Conservation (phyloP, 2,329 filamentous ascomycete species). For the Spiromastix sp. region DNA sequence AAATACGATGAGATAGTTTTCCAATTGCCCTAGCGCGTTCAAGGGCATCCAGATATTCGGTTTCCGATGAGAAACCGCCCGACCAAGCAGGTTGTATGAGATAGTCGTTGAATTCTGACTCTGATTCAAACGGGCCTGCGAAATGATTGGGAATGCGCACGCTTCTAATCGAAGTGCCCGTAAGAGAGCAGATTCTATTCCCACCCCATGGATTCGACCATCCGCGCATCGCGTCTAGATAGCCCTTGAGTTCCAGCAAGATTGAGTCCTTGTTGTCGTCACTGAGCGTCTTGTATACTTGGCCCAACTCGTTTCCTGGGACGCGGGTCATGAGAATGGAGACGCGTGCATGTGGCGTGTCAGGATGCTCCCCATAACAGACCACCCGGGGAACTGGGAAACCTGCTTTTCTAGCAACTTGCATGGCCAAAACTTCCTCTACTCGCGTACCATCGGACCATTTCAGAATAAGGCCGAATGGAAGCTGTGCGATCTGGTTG, state of each 20-base stretch:
- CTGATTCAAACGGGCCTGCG: slow-evolving; percentile 20
- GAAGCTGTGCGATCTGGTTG: slow-evolving; percentile 25
- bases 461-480: slow-evolving; percentile 29
- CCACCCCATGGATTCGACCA: slow-evolving; percentile 21
- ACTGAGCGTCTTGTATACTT: slow-evolving; percentile 20
- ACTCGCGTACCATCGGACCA: slow-evolving; percentile 27
- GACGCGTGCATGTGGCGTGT: slow-evolving; percentile 20
- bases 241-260: slow-evolving; percentile 27
- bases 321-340: slow-evolving; percentile 31
- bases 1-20: background rate
- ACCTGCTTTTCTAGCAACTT: slow-evolving; percentile 21
- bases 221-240: slow-evolving; percentile 24
- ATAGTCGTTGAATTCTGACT: slow-evolving; percentile 20
- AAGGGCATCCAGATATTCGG: slow-evolving; percentile 18
- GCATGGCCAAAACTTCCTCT: slow-evolving; percentile 27
- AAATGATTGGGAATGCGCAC: slow-evolving; percentile 23
- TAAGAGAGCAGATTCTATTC: slow-evolving; percentile 20
- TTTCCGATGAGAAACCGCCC: slow-evolving; percentile 18
- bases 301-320: slow-evolving; percentile 23
- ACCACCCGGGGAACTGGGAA: slow-evolving; percentile 24
- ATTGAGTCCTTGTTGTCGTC: slow-evolving; percentile 18
- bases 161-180: slow-evolving; percentile 22
- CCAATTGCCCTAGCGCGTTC: slow-evolving; percentile 13
- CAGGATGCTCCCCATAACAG: slow-evolving; percentile 25
- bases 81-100: slow-evolving; percentile 19